A percentile compares a stretch with the other conserved stretches of the same genome.
These are phyloP conservation scores for Rhododendron ferrugineum DNA, from an alignment of 148 eudicot species.

Conservation along the genomic window DNA sequence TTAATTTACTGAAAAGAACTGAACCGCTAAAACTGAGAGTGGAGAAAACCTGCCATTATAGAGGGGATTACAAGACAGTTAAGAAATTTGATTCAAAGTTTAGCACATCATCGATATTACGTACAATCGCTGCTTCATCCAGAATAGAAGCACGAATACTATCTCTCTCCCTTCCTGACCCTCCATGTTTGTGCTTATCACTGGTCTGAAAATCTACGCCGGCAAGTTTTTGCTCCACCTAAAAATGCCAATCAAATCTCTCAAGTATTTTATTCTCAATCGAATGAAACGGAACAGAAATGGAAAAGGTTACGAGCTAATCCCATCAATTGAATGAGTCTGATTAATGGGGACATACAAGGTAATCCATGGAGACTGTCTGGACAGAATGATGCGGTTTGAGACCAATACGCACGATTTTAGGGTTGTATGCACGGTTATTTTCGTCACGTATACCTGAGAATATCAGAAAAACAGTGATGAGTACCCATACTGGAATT, in stretches of 20 bases:
- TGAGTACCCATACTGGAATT: not conserved
- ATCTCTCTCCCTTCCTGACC: conserved; percentile 59
- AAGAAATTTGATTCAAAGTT: conserved; percentile 8
- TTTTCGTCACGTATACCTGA: conserved; percentile 97
- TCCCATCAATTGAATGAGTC: not conserved
- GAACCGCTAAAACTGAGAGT: conserved; percentile 99
- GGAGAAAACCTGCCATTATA: conserved; percentile 73
- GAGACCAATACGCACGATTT: conserved; percentile 93
- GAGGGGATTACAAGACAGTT: conserved; percentile 16
- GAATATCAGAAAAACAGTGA: conserved; percentile 16
- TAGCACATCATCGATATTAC: conserved; percentile 18
- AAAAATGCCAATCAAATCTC: conserved; percentile 20
- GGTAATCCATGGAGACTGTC: conserved; percentile 89
- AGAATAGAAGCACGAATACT: conserved; percentile 71
- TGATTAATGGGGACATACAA: conserved; percentile 39
- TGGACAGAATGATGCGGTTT: conserved; percentile 92
- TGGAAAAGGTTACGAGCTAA: not conserved
- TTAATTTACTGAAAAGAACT: conserved; percentile 62
- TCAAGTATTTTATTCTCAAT: not conserved
- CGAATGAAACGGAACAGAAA: not conserved
- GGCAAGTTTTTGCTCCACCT: conserved; percentile 90
- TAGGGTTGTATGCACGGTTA: conserved; percentile 80
- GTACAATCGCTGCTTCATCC: conserved; percentile 94
- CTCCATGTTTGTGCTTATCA: conserved; percentile 79
- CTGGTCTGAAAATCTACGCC: conserved; percentile 56